A percentile compares a stretch with the other conserved stretches of the same genome.
Conservation (phyloP, 192 early-diverging fungal genomes). For the Coemansia sp. region DNA sequence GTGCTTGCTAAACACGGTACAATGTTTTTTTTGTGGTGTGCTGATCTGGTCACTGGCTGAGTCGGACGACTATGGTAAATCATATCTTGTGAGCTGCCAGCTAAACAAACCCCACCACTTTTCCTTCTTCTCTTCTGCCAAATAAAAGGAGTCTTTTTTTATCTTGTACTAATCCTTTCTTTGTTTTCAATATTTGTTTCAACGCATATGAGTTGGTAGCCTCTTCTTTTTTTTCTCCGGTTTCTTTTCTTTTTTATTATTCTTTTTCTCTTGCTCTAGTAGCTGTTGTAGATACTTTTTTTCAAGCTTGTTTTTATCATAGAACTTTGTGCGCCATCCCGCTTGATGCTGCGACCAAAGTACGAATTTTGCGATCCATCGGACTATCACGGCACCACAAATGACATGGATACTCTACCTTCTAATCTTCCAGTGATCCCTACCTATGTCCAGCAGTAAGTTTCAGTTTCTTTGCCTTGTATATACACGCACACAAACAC, state of each 20-base stretch:
- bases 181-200: neutral
- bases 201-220: neutral
- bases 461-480: no score
- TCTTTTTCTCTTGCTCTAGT: neutral
- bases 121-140: neutral
- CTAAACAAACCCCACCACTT: neutral
- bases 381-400: conserved; percentile 35
- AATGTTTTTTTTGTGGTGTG: neutral
- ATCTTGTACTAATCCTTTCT: neutral
- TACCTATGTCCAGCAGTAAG: conserved; percentile 50
- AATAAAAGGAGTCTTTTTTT: neutral
- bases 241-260: neutral
- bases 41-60: conserved; percentile 5
- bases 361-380: conserved; percentile 53
- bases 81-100: neutral
- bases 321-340: neutral
- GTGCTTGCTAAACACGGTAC: neutral
- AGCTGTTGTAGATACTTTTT: conserved; percentile 6
- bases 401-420: conserved; percentile 35
- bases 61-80: conserved; percentile 1
- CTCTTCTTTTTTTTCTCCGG: neutral
- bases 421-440: conserved; percentile 40
- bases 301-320: neutral
- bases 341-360: conserved; percentile 40
- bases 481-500: no score